Conservation (phyloP, 2,329 filamentous ascomycete species). For the Pochonia chlamydosporia region DNA sequence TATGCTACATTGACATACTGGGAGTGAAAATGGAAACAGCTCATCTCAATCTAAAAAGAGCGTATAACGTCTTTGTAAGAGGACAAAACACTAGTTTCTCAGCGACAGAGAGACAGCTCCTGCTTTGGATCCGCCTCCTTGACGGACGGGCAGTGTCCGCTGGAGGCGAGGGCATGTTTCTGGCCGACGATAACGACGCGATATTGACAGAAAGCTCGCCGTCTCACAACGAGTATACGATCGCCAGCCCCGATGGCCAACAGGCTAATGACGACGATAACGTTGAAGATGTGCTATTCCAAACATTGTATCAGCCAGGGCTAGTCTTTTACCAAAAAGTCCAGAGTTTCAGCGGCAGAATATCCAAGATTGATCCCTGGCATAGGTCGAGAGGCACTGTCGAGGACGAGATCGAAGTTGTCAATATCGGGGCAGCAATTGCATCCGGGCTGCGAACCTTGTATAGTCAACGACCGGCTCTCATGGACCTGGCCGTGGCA, state of each 20-base stretch:
- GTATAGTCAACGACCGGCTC: slow-evolving; percentile 42
- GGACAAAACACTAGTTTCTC: slow-evolving; percentile 30
- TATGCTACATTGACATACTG: slow-evolving; percentile 47
- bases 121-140: slow-evolving; percentile 50
- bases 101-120: slow-evolving; percentile 38
- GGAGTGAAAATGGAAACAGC: slow-evolving; percentile 37
- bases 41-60: slow-evolving; percentile 42
- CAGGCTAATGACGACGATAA: slow-evolving; percentile 26
- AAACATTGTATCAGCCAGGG: slow-evolving; percentile 48
- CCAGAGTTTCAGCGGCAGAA: slow-evolving; percentile 50
- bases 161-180: slow-evolving; percentile 48
- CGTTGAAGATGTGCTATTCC: slow-evolving; percentile 40
- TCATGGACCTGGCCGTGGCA: slow-evolving; percentile 51
- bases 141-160: slow-evolving; percentile 51
- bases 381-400: slow-evolving; percentile 50
- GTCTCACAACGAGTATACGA: slow-evolving; percentile 27
- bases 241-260: slow-evolving; percentile 14
- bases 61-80: slow-evolving; percentile 40
- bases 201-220: slow-evolving; percentile 38
- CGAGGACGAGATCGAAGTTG: slow-evolving; percentile 52
- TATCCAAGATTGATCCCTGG: slow-evolving; percentile 51
- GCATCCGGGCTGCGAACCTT: slow-evolving; percentile 42
- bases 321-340: slow-evolving; percentile 53
- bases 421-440: slow-evolving; percentile 47
- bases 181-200: slow-evolving; percentile 40